Evolutionary conservation across 257 asterid species (phyloP).

Genomic region (Scutellaria barbata): DNA sequence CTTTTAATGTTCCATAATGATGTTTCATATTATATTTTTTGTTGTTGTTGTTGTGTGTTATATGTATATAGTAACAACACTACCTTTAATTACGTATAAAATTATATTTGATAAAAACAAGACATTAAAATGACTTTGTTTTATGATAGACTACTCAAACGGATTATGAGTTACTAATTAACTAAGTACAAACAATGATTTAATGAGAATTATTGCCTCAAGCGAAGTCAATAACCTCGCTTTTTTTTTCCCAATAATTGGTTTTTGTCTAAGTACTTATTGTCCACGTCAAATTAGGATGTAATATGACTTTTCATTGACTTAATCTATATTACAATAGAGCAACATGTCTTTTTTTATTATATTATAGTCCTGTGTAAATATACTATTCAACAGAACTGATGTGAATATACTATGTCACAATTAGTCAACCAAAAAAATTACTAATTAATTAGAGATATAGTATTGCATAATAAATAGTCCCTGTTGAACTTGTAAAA

Average conservation of each 20-base stretch:
- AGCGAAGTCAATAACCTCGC: not conserved
- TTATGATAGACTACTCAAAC: too few species aligned
- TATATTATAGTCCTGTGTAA: not conserved
- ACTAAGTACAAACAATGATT: not conserved
- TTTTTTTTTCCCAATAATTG: not conserved
- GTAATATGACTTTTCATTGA: constrained; percentile 17
- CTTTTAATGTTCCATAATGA: too few species aligned
- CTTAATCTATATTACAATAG: not conserved
- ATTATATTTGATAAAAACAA: too few species aligned
- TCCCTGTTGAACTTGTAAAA: not conserved
- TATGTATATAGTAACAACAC: too few species aligned
- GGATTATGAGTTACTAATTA: too few species aligned
- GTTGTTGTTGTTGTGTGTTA: too few species aligned
- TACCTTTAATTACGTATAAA: too few species aligned
- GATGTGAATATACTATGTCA: not conserved
- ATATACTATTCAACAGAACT: not conserved
- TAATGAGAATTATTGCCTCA: not conserved
- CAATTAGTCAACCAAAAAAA: constrained; percentile 21
- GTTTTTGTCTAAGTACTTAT: not conserved
- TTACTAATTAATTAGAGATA: not conserved
- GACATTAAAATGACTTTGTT: too few species aligned
- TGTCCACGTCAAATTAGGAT: constrained; percentile 14
- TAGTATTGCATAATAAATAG: not conserved
- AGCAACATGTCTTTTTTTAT: not conserved
- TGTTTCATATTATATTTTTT: too few species aligned